Base-by-base conservation (phyloP, 225 moss, liverwort and hornwort species). In the Antitrichia curtipendula region DNA sequence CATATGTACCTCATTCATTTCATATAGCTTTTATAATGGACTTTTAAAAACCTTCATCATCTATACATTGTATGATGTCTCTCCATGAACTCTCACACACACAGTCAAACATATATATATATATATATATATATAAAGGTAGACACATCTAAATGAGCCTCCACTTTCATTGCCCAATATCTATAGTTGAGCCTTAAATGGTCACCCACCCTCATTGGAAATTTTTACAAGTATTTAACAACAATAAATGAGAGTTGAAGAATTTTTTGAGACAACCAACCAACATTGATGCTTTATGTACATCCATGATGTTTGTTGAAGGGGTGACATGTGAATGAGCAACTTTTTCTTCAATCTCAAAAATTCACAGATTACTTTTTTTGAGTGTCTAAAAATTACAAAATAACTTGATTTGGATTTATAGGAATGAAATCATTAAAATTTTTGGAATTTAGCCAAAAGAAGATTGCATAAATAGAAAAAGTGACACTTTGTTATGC, bases 141-240 rank as follows among this genome's bases (percentile, higher is more conserved):
- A 71, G 27, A 3, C 1, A 0, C 27, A 71, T 71, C 16, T 27
- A 71, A 71, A 69, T 23, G 3, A 0, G 1, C 27, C 9, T 71
- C 5, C 9, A 43, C 16, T 27, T 43, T 27, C 0, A 1, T 71
- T 71, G 5, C 15, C 16, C 3, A 43, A 0, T 1, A 21, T 68
- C 13, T 38, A 40, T 38, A 14, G 5, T 41, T 41, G 43, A 43
- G 7, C 28, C 3, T 71, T 45, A 9, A 71, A 3, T 27, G 0
- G 28, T 71, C 71, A 43, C 9, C 27, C 43, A 14, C 3, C 43
- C 3, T 71, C 5, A 43, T 5, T 40, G 3, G 2, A 43, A 43
- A 27, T 43, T 71, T 71, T 5, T 28, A 27, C 25, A 43, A 43
- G 43, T 43, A 15, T 21, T 43, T 43, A 43, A 71, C 5, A 71